Base-by-base conservation (phyloP, 345 rosid genomes). In the Citrus reticulata region DNA sequence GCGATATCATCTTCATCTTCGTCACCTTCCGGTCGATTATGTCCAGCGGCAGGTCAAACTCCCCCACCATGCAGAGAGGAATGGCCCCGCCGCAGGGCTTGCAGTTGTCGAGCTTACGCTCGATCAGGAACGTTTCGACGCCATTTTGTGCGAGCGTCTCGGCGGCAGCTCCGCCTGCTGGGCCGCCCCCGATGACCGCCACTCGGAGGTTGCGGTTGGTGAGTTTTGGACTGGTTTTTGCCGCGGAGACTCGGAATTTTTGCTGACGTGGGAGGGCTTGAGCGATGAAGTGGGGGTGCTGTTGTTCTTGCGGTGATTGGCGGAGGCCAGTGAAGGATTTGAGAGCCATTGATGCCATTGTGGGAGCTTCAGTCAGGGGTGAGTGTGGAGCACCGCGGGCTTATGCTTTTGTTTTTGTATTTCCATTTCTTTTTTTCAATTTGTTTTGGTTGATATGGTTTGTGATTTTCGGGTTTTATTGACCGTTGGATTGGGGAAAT, bases 71-170 rank as follows among this genome's bases (percentile, higher is more conserved):
- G 83, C 98, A 93, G 54, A 95, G 87, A 32, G 98, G 98, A 70
- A 93, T 95, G 27, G 98, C 98, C 7, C 98, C 95, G 1, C 98
- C 97, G 75, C 99, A 95, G 2, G 99, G 98, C 83, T 95, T 95
- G 85, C 93, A 90, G 83, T 95, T 95, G 81, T 95, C 97, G 68
- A 95, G 87, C 89, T 95, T 93, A 34, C 98, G 87, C 79, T 95
- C 98, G 58, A 95, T 89, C 24, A 95, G 91, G 80, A 87, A 81
- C 54, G 97, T 93, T 84, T 95, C 98, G 17, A 95, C 84, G 0
- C 98, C 98, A n/a, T 97, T 94, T 68, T 92, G 84, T 0, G 97
- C 97, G 19, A 95, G 88, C 4, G 97, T 80, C 67, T 95, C 97
- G 0, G 98, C 98, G 0, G 98, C 97, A 0, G 95, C 16, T 9